Percentiles rank a stretch among this genome's conserved stretches.
Conservation (phyloP, 106 monocot species). For the Xerophyta viscosa region DNA sequence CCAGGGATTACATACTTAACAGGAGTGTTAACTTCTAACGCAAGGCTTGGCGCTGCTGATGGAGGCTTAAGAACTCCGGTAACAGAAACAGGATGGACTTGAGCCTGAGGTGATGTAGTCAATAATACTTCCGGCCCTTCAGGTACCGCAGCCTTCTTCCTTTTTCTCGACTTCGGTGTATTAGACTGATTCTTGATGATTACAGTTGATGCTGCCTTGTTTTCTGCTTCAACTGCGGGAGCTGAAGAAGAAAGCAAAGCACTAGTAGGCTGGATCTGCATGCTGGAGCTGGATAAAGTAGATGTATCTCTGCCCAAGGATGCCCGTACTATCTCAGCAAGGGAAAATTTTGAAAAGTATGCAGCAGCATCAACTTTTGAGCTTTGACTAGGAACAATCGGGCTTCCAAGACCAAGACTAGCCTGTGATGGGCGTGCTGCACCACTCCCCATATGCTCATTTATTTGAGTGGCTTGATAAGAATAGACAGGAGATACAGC, state of each 20-base stretch:
- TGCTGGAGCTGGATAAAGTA: constrained; percentile 15
- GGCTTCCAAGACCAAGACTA: constrained; percentile 32
- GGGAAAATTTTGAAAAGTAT: constrained; percentile 23
- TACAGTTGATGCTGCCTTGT: constrained; percentile 12
- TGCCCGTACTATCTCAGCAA: constrained; percentile 36
- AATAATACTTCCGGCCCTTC: constrained; percentile 9
- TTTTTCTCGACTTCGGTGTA: constrained; percentile 56
- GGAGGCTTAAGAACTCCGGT: constrained; percentile 11
- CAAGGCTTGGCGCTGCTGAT: constrained; percentile 4
- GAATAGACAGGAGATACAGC: constrained; percentile 45
- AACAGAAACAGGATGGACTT: constrained; percentile 16
- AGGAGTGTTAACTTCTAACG: constrained; percentile 17
- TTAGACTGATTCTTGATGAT: constrained; percentile 21
- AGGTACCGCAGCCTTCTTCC: constrained; percentile 43
- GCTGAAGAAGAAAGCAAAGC: constrained; percentile 18
- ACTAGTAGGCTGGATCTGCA: constrained; percentile 34
- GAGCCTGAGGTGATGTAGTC: constrained; percentile 20
- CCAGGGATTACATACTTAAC: constrained; percentile 13
- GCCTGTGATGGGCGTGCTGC: constrained; percentile 33
- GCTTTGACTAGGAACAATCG: constrained; percentile 29
- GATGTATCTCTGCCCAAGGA: constrained; percentile 34
- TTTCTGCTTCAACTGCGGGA: constrained; percentile 20
- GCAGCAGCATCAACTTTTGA: constrained; percentile 19
- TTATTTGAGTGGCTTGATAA: constrained; percentile 43
- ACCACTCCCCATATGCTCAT: constrained; percentile 26